phyloP scores from a whole-genome alignment of 2,329 filamentous ascomycete genomes.

The Colletotrichum tamarilloi region DNA sequence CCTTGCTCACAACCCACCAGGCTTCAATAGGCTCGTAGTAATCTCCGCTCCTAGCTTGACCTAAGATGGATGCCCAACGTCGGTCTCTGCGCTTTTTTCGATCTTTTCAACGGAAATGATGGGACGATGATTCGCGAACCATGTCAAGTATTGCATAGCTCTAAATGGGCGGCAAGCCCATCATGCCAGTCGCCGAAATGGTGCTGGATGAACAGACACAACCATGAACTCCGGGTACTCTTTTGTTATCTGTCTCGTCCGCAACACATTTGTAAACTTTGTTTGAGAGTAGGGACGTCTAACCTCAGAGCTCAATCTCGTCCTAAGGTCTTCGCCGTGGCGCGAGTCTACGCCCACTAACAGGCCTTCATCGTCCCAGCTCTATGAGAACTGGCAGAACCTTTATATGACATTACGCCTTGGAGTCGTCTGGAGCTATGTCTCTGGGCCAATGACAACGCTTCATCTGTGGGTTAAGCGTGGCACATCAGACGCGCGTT shows the following conservation, averaged over 20 bases:
- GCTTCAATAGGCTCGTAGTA: no score
- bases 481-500: background rate
- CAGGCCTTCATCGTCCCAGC: background rate
- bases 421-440: background rate
- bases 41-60: no score
- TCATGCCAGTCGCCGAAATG: background rate
- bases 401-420: background rate
- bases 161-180: background rate
- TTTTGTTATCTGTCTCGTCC: background rate
- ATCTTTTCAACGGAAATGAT: no score
- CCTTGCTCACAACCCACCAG: background rate
- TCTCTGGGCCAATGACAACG: background rate
- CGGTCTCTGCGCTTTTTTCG: no score
- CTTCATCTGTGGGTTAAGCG: background rate
- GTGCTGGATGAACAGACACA: background rate
- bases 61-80: no score
- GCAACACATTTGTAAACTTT: background rate
- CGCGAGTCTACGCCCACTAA: background rate
- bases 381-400: background rate
- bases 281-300: background rate
- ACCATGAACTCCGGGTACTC: background rate
- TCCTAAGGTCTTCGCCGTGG: background rate
- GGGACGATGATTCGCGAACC: no score
- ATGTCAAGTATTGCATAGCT: background rate
- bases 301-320: no score